Conservation (phyloP, 1,284 basidiomycete genomes). For the Sparassis latifolia region DNA sequence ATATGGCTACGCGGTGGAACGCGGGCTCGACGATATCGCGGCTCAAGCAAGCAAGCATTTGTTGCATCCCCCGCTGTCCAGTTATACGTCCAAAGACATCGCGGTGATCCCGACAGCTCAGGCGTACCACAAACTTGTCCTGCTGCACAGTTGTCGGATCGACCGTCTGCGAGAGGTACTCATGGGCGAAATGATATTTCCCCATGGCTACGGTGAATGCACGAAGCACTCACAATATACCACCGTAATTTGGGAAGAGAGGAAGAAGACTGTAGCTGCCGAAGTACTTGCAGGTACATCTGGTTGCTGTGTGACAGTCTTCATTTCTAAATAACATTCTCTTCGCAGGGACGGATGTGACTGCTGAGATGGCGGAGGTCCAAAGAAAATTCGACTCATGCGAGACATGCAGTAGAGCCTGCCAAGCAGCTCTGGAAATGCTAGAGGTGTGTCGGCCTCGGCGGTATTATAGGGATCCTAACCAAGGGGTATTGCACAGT, state of each 20-base stretch:
- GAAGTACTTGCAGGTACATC: constrained; percentile 41
- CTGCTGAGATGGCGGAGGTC: constrained; percentile 44
- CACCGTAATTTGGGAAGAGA: constrained; percentile 41
- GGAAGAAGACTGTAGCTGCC: constrained; percentile 30
- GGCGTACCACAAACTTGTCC: constrained; percentile 54
- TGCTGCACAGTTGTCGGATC: constrained; percentile 48
- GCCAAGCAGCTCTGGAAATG: constrained; percentile 58
- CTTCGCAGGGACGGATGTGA: background rate
- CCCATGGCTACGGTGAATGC: constrained; percentile 61
- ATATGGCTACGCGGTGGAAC: constrained; percentile 44
- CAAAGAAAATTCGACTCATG: constrained; percentile 37
- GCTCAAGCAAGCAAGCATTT: constrained; percentile 51
- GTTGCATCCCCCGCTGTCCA: constrained; percentile 40
- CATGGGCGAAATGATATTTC: constrained; percentile 54
- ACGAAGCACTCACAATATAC: constrained; percentile 38
- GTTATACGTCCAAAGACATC: constrained; percentile 46
- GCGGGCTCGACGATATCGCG: constrained; percentile 39
- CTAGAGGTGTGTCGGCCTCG: constrained; percentile 37
- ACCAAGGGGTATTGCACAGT: constrained; percentile 31
- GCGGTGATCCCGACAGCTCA: constrained; percentile 44
- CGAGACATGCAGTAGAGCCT: constrained; percentile 47
- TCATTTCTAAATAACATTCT: background rate
- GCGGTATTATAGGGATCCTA: background rate
- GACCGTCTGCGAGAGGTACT: constrained; percentile 42
- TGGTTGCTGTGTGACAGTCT: background rate